Conservation (phyloP, 2,329 filamentous ascomycete genomes). For the Xylaria sp. region DNA sequence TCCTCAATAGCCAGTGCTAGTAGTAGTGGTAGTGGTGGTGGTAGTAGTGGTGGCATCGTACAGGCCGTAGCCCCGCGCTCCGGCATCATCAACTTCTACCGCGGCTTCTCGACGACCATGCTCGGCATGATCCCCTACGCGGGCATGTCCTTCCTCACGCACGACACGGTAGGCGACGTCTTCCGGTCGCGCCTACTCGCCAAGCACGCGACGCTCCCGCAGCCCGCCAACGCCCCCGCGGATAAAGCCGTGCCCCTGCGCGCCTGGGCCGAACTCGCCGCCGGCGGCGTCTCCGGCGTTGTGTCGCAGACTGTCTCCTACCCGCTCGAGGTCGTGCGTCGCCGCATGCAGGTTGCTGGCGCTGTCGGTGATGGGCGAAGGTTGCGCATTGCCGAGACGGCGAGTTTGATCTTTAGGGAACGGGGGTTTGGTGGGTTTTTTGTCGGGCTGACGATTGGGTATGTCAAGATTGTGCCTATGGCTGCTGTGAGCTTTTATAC, state of each 20-base stretch:
- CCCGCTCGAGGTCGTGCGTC: conserved; percentile 89
- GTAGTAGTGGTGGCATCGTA: conserved; percentile 50
- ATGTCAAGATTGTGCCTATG: conserved; percentile 94
- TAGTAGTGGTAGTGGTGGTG: conserved; percentile 39
- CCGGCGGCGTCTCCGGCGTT: conserved; percentile 87
- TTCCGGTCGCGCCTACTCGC: conserved; percentile 76
- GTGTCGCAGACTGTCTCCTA: conserved; percentile 94
- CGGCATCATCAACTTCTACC: conserved; percentile 91
- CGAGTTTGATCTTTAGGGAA: conserved; percentile 77
- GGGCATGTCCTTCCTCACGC: conserved; percentile 93
- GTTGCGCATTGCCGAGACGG: conserved; percentile 82
- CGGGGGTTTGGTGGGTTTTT: conserved; percentile 86
- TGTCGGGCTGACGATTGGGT: conserved; percentile 92
- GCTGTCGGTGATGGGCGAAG: conserved; percentile 90
- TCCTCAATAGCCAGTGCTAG: background rate
- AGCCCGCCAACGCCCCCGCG: conserved; percentile 62
- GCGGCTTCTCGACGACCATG: conserved; percentile 89
- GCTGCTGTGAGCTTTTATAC: conserved; percentile 76
- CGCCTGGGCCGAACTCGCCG: conserved; percentile 86
- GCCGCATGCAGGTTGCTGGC: conserved; percentile 95
- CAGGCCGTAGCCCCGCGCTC: conserved; percentile 67
- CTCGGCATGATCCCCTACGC: conserved; percentile 97
- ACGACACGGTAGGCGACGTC: conserved; percentile 88
- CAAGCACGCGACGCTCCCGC: conserved; percentile 78
- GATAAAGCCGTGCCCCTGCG: conserved; percentile 78